Conservation (phyloP, 176 grass and related monocot genomes). For the Echinochloa phyllopogon region DNA sequence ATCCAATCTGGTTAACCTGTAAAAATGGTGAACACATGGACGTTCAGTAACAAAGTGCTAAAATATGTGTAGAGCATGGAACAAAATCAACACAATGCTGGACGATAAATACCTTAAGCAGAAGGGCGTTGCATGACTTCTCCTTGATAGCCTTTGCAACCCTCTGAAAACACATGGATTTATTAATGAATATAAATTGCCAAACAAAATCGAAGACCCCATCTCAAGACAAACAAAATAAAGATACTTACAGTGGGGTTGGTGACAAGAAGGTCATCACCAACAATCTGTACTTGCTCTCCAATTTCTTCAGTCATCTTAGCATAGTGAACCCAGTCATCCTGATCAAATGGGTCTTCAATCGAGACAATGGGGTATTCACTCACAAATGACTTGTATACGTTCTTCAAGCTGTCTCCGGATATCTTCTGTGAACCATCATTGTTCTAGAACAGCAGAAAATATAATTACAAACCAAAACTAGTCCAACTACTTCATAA, state of each 20-base stretch:
- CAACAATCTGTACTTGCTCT: conserved; percentile 86
- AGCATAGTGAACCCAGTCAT: conserved; percentile 88
- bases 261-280: conserved; percentile 94
- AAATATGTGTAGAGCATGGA: not conserved
- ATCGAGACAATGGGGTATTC: conserved; percentile 97
- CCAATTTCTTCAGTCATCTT: conserved; percentile 91
- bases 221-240: not conserved
- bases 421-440: conserved; percentile 83
- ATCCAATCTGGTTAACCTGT: conserved; percentile 95
- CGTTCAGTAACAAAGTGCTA: not conserved
- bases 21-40: not conserved
- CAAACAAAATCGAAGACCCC: not conserved
- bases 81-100: not conserved
- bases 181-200: not conserved
- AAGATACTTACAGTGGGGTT: conserved; percentile 75
- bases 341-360: conserved; percentile 94
- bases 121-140: conserved; percentile 95
- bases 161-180: conserved; percentile 50
- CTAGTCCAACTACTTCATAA: not conserved
- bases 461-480: not conserved
- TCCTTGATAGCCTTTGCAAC: conserved; percentile 91
- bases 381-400: conserved; percentile 83
- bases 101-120: conserved; percentile 37
- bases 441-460: conserved; percentile 57
- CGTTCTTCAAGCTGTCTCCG: conserved; percentile 73